Conservation (phyloP, 352 stramenopile species). For the Halophytophthora batemanensis region DNA sequence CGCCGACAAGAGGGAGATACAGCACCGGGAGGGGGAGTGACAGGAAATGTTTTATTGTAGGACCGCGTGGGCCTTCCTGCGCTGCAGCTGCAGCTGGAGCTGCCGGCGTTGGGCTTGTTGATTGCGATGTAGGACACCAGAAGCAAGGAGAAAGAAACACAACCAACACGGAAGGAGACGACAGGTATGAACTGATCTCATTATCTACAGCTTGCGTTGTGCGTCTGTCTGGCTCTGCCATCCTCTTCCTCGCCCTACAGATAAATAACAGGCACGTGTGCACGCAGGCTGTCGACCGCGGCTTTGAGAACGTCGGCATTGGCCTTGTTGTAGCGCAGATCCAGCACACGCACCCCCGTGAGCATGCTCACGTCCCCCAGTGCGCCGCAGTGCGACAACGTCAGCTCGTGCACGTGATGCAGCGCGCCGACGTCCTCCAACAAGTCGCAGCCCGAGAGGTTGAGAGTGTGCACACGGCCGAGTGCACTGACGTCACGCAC, state of each 20-base stretch:
- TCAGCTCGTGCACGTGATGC: conserved; percentile 48
- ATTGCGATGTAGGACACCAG: too few species aligned
- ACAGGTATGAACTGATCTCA: too few species aligned
- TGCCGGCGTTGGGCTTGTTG: too few species aligned
- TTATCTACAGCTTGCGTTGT: too few species aligned
- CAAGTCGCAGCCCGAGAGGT: conserved; percentile 51
- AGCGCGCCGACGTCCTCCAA: conserved; percentile 48
- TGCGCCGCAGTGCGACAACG: conserved; percentile 54
- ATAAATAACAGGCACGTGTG: conserved; percentile 24
- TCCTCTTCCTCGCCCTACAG: conserved; percentile 26
- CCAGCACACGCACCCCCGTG: conserved; percentile 48
- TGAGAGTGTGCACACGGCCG: conserved; percentile 42
- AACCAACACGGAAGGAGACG: too few species aligned
- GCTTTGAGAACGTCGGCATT: conserved; percentile 17
- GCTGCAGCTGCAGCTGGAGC: not conserved
- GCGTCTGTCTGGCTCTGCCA: too few species aligned
- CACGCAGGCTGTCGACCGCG: conserved; percentile 23
- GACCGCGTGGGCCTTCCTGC: not conserved
- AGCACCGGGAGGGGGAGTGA: conserved; percentile 5
- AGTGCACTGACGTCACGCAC: conserved; percentile 50
- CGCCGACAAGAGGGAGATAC: not conserved
- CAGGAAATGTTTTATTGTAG: conserved; percentile 10
- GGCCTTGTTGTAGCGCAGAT: conserved; percentile 57
- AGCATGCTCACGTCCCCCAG: conserved; percentile 53
- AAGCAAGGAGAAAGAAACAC: too few species aligned